Conservation (phyloP, 225 moss, liverwort and hornwort species). For the Pseudoscleropodium purum region DNA sequence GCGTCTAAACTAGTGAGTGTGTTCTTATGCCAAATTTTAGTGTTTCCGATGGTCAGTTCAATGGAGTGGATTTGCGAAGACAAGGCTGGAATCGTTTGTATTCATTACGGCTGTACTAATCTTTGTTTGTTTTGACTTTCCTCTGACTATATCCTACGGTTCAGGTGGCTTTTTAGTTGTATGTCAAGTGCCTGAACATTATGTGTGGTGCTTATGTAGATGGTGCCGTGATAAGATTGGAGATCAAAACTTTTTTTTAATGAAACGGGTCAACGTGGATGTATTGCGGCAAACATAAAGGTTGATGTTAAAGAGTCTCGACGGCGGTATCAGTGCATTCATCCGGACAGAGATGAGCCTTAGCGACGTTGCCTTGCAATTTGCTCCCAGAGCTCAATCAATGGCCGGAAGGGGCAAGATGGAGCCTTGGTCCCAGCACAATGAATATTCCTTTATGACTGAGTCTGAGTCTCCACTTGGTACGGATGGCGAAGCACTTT, state of each 20-base stretch:
- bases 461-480: slow-evolving; percentile 48
- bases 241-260: background rate
- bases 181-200: background rate
- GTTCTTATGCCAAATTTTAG: background rate
- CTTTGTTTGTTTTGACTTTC: background rate
- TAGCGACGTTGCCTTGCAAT: slow-evolving; percentile 30
- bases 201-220: slow-evolving; percentile 5
- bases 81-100: background rate
- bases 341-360: slow-evolving; percentile 31
- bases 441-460: slow-evolving; percentile 32
- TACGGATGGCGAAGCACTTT: background rate
- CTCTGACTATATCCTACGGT: background rate
- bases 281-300: slow-evolving; percentile 2
- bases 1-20: background rate
- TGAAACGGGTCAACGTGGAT: slow-evolving; percentile 16
- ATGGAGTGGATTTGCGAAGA: background rate
- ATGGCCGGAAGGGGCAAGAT: slow-evolving; percentile 32
- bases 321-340: slow-evolving; percentile 17
- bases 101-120: background rate
- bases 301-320: slow-evolving; percentile 10
- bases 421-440: slow-evolving; percentile 49
- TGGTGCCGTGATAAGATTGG: slow-evolving; percentile 2
- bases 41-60: background rate
- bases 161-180: background rate
- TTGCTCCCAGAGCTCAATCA: slow-evolving; percentile 31